A percentile compares a stretch with the other conserved stretches of the same genome.
phyloP scores from a whole-genome alignment of 257 asterid genomes.

The Buddleja alternifolia region DNA sequence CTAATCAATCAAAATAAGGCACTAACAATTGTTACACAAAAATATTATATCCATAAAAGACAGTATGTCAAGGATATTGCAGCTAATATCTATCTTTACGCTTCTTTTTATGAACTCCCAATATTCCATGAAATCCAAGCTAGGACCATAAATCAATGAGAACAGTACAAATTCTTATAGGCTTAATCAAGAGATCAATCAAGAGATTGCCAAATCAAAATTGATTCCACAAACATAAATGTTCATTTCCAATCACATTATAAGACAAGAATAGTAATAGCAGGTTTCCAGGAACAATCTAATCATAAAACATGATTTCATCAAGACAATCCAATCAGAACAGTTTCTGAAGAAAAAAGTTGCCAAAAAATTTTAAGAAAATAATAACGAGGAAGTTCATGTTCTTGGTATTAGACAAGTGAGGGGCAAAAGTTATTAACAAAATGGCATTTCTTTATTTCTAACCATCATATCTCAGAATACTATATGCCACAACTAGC shows the following conservation, averaged over 20 bases:
- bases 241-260: neutral
- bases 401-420: constrained; percentile 5
- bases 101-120: neutral
- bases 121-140: neutral
- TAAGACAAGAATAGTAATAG: neutral
- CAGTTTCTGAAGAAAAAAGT: neutral
- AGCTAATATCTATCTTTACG: neutral
- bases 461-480: neutral
- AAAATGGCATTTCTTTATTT: neutral
- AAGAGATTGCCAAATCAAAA: constrained; percentile 11
- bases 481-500: neutral
- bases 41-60: constrained; percentile 4
- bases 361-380: too few relatives aligned
- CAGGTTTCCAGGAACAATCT: neutral
- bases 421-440: neutral
- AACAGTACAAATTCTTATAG: constrained; percentile 9
- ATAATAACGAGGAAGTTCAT: neutral
- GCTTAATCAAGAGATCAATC: neutral
- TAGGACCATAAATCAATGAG: neutral
- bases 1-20: constrained; percentile 47
- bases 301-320: too few relatives aligned
- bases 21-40: neutral
- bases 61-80: neutral
- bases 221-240: constrained; percentile 13
- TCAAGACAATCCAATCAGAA: too few relatives aligned